Evolutionary conservation across 805 yeast genomes (phyloP).

Genomic region (Yamadazyma sp.): DNA sequence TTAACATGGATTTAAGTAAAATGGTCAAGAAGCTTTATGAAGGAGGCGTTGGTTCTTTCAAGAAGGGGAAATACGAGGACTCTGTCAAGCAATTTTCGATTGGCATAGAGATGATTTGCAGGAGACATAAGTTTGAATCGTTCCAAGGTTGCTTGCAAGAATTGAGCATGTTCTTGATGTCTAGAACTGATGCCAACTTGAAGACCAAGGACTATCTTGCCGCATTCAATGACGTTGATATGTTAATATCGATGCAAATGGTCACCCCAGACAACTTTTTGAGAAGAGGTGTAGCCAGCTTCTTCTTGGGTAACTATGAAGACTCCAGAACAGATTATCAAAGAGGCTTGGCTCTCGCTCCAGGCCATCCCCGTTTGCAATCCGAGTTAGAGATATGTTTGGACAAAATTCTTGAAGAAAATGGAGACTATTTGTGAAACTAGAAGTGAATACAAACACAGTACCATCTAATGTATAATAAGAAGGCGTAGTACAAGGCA

Average conservation of each 20-base stretch:
- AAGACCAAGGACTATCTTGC: slow-evolving; percentile 52
- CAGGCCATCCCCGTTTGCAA: slow-evolving; percentile 49
- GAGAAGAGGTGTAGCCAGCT: slow-evolving; percentile 65
- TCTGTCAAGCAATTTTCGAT: slow-evolving; percentile 63
- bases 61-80: slow-evolving; percentile 53
- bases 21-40: slow-evolving; percentile 66
- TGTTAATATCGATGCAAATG: slow-evolving; percentile 59
- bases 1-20: slow-evolving; percentile 54
- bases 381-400: slow-evolving; percentile 49
- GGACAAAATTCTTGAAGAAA: slow-evolving; percentile 53
- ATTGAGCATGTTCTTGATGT: slow-evolving; percentile 61
- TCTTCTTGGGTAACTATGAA: slow-evolving; percentile 60
- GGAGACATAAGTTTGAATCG: slow-evolving; percentile 71
- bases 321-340: slow-evolving; percentile 67
- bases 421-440: slow-evolving; percentile 54
- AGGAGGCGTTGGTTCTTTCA: slow-evolving; percentile 59
- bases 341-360: slow-evolving; percentile 67
- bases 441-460: too few relatives aligned
- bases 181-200: slow-evolving; percentile 68
- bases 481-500: too few relatives aligned
- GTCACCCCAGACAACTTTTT: slow-evolving; percentile 67
- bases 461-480: too few relatives aligned
- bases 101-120: slow-evolving; percentile 66
- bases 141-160: slow-evolving; percentile 74
- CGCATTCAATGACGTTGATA: slow-evolving; percentile 69